These are phyloP conservation scores for Myriosclerotinia scirpicola DNA, from an alignment of 2,329 filamentous ascomycete genomes.

Conservation along the genomic window DNA sequence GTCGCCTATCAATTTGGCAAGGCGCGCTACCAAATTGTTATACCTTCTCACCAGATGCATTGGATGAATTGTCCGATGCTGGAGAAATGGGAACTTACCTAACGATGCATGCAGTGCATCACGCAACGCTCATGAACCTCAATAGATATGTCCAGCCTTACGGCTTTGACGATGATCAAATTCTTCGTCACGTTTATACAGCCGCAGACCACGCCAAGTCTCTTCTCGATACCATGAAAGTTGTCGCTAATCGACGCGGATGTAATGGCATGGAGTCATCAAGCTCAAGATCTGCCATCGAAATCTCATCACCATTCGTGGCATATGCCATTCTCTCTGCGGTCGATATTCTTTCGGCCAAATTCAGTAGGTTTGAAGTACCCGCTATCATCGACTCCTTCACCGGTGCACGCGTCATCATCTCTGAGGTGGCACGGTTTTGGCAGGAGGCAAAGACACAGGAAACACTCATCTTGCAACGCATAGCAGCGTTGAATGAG, in stretches of 20 bases:
- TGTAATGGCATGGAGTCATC: constrained; percentile 11
- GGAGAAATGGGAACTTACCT: constrained; percentile 60
- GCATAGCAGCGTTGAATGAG: constrained; percentile 29
- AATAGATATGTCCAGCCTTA: constrained; percentile 57
- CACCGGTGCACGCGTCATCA: constrained; percentile 51
- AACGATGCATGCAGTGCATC: constrained; percentile 66
- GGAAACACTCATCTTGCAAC: constrained; percentile 35
- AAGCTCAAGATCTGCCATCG: background rate
- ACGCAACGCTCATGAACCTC: constrained; percentile 62
- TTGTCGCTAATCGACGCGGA: constrained; percentile 43
- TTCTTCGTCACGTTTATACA: constrained; percentile 49
- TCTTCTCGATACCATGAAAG: constrained; percentile 50
- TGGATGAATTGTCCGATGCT: constrained; percentile 54
- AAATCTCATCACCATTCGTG: constrained; percentile 59
- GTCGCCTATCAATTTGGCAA: constrained; percentile 59
- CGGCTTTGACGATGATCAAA: constrained; percentile 45
- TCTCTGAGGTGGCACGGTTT: constrained; percentile 56
- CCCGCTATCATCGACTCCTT: constrained; percentile 55
- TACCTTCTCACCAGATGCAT: constrained; percentile 54
- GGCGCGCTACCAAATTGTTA: constrained; percentile 56
- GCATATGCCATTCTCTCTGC: constrained; percentile 63
- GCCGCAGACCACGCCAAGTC: constrained; percentile 54
- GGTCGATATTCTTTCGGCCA: constrained; percentile 64
- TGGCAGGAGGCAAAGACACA: constrained; percentile 61
- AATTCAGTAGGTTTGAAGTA: constrained; percentile 53